A percentile compares a stretch with the other conserved stretches of the same genome.
phyloP scores from a whole-genome alignment of 352 stramenopile species.

The Plasmopara muralis region DNA sequence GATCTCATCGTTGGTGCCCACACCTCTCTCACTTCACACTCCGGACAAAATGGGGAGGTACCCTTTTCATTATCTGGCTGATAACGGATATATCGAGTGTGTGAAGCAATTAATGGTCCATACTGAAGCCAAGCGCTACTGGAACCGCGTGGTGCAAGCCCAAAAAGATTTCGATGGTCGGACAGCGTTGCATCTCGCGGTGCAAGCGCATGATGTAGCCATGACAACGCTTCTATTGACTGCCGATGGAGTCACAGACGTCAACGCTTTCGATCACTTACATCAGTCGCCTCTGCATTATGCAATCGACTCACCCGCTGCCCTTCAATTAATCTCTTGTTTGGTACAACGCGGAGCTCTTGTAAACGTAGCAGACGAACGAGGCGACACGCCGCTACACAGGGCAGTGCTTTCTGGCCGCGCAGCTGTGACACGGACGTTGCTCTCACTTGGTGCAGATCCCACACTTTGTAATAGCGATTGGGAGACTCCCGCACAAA shows the following conservation, averaged over 20 bases:
- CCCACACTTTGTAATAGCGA: slow-evolving; percentile 45
- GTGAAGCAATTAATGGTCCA: slow-evolving; percentile 33
- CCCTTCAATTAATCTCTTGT: slow-evolving; percentile 15
- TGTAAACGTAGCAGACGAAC: slow-evolving; percentile 45
- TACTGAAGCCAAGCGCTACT: slow-evolving; percentile 10
- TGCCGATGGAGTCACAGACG: slow-evolving; percentile 6
- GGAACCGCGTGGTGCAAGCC: slow-evolving; percentile 19
- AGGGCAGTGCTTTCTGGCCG: slow-evolving; percentile 53
- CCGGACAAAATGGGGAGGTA: slow-evolving; percentile 25
- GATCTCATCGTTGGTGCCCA: not conserved
- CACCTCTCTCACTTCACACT: slow-evolving; percentile 19
- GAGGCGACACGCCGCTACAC: slow-evolving; percentile 65
- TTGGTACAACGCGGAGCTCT: slow-evolving; percentile 28
- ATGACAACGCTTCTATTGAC: slow-evolving; percentile 30
- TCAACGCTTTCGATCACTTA: slow-evolving; percentile 28
- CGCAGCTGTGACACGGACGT: slow-evolving; percentile 22
- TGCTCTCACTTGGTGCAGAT: slow-evolving; percentile 45
- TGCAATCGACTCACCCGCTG: slow-evolving; percentile 29
- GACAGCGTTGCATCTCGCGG: slow-evolving; percentile 36
- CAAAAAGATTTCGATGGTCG: slow-evolving; percentile 24
- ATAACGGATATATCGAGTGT: slow-evolving; percentile 48
- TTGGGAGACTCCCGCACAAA: slow-evolving; percentile 43
- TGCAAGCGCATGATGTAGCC: slow-evolving; percentile 28
- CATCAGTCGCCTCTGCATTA: slow-evolving; percentile 36
- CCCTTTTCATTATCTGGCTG: slow-evolving; percentile 40